phyloP scores from a whole-genome alignment of 139 green algal genomes.

The Trebouxia sp. region DNA sequence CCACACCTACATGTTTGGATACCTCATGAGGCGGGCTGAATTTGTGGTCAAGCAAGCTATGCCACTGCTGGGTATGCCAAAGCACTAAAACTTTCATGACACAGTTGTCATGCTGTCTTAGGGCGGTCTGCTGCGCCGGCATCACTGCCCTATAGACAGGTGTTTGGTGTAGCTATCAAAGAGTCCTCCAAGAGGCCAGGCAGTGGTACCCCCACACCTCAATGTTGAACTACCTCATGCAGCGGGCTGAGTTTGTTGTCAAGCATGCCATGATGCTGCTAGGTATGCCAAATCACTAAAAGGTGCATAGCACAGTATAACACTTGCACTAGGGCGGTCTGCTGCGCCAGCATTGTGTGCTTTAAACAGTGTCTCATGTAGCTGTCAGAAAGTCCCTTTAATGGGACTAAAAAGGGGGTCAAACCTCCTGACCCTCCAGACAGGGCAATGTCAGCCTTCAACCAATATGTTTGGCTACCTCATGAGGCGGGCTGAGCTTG shows the following conservation, averaged over 20 bases:
- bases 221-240: conserved; percentile 16
- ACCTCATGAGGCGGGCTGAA: conserved; percentile 29
- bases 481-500: conserved; percentile 11
- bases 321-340: neutral
- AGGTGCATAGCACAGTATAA: neutral
- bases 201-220: conserved; percentile 43
- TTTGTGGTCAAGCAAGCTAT: neutral
- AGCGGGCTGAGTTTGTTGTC: conserved; percentile 14
- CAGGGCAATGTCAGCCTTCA: conserved; percentile 37
- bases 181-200: neutral
- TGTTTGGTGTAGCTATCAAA: neutral
- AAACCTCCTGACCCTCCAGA: no score
- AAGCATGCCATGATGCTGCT: neutral
- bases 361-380: no score
- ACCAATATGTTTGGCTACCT: conserved; percentile 29
- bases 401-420: neutral
- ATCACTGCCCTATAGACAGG: neutral
- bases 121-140: neutral
- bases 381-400: no score
- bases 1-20: conserved; percentile 33
- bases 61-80: neutral
- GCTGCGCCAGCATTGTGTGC: neutral
- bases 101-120: neutral
- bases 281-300: neutral
- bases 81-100: neutral